Base-by-base conservation (phyloP, 2,329 filamentous ascomycete species). In the Stachybotrys chlorohalonatus region DNA sequence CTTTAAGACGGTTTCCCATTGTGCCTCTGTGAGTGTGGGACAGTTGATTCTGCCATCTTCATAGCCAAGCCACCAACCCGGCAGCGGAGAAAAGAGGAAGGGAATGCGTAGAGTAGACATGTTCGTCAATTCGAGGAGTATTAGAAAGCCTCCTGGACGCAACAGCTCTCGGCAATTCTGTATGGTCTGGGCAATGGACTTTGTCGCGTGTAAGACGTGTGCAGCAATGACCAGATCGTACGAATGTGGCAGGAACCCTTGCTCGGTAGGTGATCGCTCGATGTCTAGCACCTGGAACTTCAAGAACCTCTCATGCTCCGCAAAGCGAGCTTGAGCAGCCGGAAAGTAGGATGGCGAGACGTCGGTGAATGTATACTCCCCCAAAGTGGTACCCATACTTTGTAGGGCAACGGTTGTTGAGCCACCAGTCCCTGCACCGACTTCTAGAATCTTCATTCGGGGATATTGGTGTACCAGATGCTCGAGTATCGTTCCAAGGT, bases 1-100 rank as follows among this genome's bases (percentile, higher is more conserved):
- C 9, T 16, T 16, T 6, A 56, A 42, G 13, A 54, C 7, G 13
- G 31, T 17, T 46, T 57, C 36, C 55, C 55, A 57, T n/a, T 55
- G 11, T 3, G 17, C n/a, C 13, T 45, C 17, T 5, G 50, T 47
- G 31, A 57, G 16, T 3, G 11, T 31, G 48, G 31, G 17, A n/a
- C 7, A 2, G 13, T 31, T 11, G 7, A 13, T 50, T 16, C 31
- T 17, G 5, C 30, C 49, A 9, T 31, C 30, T 1, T 16, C 49
- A 5, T 16, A 3, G 8, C 15, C 24, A 15, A 32, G 30, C 13
- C 15, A 51, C 13, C 30, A 36, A 13, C 24, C 24, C 8, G 49
- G 31, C 8, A 32, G 9, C 5, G 31, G 7, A 8, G 7, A 11
- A 11, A 51, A n/a, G 6, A 36, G 7, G 49, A 11, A 51, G 3